Conservation (phyloP, 2,329 filamentous ascomycete genomes). For the Colletotrichum navitas region DNA sequence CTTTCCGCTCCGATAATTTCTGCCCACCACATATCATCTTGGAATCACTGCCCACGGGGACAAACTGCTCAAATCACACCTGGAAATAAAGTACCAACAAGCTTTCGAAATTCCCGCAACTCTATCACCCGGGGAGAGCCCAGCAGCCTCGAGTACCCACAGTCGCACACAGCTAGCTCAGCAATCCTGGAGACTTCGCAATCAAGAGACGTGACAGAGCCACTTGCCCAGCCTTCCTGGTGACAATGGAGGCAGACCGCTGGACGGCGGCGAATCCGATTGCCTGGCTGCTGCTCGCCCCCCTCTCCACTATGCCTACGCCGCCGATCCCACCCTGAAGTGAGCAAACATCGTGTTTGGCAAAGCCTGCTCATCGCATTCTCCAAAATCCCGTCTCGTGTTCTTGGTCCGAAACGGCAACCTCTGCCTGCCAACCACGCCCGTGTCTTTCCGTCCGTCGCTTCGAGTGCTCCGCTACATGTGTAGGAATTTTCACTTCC, state of each 20-base stretch:
- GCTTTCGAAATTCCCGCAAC: constrained; percentile 35
- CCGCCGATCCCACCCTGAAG: constrained; percentile 31
- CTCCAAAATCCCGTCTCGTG: constrained; percentile 29
- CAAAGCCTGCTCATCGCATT: constrained; percentile 29
- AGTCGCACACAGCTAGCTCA: not conserved
- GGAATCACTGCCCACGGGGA: not conserved
- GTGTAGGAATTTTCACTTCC: not conserved
- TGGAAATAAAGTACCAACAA: not conserved
- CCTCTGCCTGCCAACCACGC: not conserved
- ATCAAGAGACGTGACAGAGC: not conserved
- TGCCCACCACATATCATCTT: not conserved
- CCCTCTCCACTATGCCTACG: not conserved
- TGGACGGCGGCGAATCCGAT: constrained; percentile 28
- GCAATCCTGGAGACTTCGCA: not conserved
- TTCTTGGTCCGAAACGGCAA: not conserved
- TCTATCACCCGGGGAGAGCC: constrained; percentile 30
- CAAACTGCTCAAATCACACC: not conserved
- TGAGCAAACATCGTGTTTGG: constrained; percentile 32
- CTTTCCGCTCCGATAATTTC: not conserved
- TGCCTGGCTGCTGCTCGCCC: constrained; percentile 16
- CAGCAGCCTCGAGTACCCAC: not conserved
- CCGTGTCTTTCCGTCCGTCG: not conserved
- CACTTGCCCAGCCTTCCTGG: not conserved
- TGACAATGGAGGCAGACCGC: constrained; percentile 1
- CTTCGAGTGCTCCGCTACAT: not conserved